phyloP scores from a whole-genome alignment of 345 rosid species.

The Sonneratia caseolaris region DNA sequence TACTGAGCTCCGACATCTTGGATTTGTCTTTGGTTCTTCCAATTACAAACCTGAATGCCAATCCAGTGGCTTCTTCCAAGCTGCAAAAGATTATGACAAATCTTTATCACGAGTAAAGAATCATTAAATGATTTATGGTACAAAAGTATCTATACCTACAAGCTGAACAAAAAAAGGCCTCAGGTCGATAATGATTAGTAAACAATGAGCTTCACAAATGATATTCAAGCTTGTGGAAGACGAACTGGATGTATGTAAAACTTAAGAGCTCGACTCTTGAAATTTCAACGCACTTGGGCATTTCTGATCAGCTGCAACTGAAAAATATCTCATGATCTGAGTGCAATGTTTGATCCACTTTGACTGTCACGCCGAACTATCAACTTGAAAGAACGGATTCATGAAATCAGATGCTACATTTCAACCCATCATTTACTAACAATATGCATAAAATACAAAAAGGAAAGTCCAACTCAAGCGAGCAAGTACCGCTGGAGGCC shows the following conservation, averaged over 20 bases:
- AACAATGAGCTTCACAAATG: background rate
- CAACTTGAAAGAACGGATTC: background rate
- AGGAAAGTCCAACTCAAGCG: background rate
- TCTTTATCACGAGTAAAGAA: background rate
- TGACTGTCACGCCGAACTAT: background rate
- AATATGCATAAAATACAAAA: background rate
- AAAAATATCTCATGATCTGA: background rate
- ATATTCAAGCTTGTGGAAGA: background rate
- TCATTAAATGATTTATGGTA: background rate
- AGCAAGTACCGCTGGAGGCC: conserved; percentile 59
- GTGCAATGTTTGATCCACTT: background rate
- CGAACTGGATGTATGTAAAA: background rate
- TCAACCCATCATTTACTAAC: background rate
- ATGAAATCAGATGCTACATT: background rate
- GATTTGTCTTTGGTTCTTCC: conserved; percentile 56
- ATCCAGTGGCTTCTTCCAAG: conserved; percentile 88
- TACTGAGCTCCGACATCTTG: conserved; percentile 63
- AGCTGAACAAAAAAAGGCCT: background rate
- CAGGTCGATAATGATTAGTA: background rate
- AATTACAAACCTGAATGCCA: conserved; percentile 73
- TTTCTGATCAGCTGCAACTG: background rate
- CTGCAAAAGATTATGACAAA: conserved; percentile 21
- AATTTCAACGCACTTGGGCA: background rate
- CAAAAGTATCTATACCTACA: background rate
- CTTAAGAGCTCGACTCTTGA: background rate